These are phyloP conservation scores for Ganoderma lingzhi DNA, from an alignment of 1,284 basidiomycete species.

Conservation along the genomic window DNA sequence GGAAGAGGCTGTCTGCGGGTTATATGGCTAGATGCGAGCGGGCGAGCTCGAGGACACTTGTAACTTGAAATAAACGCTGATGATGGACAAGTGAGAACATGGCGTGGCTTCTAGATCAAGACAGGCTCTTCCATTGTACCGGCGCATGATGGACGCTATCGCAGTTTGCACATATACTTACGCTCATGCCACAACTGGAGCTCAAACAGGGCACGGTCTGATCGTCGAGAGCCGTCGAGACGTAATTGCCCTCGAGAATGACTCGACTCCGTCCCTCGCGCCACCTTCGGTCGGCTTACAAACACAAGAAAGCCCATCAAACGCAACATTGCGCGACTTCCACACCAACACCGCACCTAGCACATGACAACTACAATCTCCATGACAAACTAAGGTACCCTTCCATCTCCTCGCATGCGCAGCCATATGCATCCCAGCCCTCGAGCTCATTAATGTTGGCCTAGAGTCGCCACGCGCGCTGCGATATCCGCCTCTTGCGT, in stretches of 20 bases:
- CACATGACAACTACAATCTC: neutral
- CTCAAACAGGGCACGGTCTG: neutral
- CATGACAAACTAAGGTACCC: constrained; percentile 9
- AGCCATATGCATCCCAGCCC: neutral
- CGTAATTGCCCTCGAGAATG: constrained; percentile 23
- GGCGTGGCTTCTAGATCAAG: constrained; percentile 8
- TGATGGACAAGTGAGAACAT: constrained; percentile 19
- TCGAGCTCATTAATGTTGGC: neutral
- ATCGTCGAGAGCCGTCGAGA: constrained; percentile 9
- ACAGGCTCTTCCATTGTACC: constrained; percentile 17
- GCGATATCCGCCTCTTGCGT: neutral
- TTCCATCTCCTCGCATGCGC: neutral
- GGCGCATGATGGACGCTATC: constrained; percentile 25
- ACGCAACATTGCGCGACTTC: constrained; percentile 1
- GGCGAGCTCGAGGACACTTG: neutral
- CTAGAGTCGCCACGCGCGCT: neutral
- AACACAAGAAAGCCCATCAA: constrained; percentile 1
- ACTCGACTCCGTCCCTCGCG: constrained; percentile 19
- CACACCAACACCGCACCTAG: neutral
- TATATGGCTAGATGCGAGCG: neutral
- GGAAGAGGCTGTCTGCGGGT: constrained; percentile 2
- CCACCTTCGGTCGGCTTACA: neutral
- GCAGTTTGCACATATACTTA: neutral
- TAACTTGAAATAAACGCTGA: constrained; percentile 2
- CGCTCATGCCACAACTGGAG: neutral